Conservation (phyloP, 495 filamentous ascomycete genomes). For the Xylaria nigripes region DNA sequence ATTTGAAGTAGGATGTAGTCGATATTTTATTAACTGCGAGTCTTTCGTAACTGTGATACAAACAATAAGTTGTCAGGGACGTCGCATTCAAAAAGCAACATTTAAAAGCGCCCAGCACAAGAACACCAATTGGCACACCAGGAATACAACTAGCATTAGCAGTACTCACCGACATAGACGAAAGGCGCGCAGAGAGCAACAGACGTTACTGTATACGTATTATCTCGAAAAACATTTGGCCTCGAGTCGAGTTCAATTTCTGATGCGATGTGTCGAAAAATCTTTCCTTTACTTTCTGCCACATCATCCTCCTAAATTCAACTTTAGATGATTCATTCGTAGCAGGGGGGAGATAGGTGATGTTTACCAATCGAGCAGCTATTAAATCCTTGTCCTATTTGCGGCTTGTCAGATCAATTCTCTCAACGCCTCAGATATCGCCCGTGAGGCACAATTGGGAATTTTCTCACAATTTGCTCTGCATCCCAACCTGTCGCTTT, state of each 20-base stretch:
- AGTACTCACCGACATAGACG: slow-evolving; percentile 44
- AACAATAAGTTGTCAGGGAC: neutral
- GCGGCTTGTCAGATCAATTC: neutral
- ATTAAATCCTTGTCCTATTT: slow-evolving; percentile 13
- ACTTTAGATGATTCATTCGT: neutral
- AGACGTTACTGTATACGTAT: slow-evolving; percentile 68
- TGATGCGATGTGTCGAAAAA: slow-evolving; percentile 70
- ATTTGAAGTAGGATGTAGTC: slow-evolving; percentile 53
- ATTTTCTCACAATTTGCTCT: slow-evolving; percentile 58
- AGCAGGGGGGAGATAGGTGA: neutral
- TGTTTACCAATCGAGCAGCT: slow-evolving; percentile 10
- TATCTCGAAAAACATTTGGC: slow-evolving; percentile 59
- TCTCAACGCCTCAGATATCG: neutral
- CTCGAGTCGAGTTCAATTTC: slow-evolving; percentile 27
- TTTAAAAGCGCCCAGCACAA: neutral
- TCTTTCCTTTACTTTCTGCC: slow-evolving; percentile 82
- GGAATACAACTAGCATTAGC: neutral
- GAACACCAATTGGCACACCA: neutral
- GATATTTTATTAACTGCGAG: slow-evolving; percentile 77
- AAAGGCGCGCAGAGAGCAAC: slow-evolving; percentile 70
- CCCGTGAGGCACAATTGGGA: neutral
- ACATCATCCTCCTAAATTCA: slow-evolving; percentile 70
- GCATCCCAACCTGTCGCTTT: slow-evolving; percentile 79
- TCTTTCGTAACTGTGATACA: slow-evolving; percentile 69
- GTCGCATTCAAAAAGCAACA: neutral